Conservation (phyloP, 2,329 filamentous ascomycete genomes). For the Colletotrichum sp. region DNA sequence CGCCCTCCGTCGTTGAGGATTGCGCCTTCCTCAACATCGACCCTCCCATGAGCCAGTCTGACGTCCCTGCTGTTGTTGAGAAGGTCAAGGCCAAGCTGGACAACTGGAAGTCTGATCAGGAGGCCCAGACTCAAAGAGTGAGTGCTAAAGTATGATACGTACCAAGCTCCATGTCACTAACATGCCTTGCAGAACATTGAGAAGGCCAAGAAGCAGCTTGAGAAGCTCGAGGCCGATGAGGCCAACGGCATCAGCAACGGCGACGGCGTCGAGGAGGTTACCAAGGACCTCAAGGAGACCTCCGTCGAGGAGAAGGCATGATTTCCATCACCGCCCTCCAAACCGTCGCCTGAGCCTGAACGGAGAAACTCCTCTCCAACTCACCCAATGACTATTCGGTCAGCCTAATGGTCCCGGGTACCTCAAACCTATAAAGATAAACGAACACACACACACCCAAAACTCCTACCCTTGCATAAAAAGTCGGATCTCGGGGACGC, state of each 20-base stretch:
- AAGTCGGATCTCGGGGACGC: slow-evolving; percentile 11
- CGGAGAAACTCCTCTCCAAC: background rate
- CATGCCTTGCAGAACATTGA: slow-evolving; percentile 77
- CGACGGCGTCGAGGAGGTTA: slow-evolving; percentile 59
- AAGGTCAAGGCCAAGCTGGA: slow-evolving; percentile 92
- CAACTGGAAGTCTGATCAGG: slow-evolving; percentile 91
- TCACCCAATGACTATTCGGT: background rate
- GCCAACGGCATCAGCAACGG: slow-evolving; percentile 54
- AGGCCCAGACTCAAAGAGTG: slow-evolving; percentile 88
- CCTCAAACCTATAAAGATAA: background rate
- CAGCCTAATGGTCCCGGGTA: background rate
- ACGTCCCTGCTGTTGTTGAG: slow-evolving; percentile 80
- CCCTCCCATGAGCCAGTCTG: slow-evolving; percentile 83
- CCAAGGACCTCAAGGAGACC: slow-evolving; percentile 56
- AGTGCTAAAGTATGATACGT: slow-evolving; percentile 35
- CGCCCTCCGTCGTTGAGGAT: slow-evolving; percentile 90
- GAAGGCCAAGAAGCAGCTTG: slow-evolving; percentile 95
- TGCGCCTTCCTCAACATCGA: slow-evolving; percentile 84
- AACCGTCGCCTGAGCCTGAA: slow-evolving; percentile 17
- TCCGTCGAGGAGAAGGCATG: slow-evolving; percentile 58
- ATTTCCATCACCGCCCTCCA: background rate
- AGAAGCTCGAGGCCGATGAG: slow-evolving; percentile 78
- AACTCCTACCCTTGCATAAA: slow-evolving; percentile 10
- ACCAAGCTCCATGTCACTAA: slow-evolving; percentile 30
- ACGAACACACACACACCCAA: background rate